Evolutionary conservation across 108 stramenopile genomes (phyloP).

Genomic region (Skeletonema costatum): DNA sequence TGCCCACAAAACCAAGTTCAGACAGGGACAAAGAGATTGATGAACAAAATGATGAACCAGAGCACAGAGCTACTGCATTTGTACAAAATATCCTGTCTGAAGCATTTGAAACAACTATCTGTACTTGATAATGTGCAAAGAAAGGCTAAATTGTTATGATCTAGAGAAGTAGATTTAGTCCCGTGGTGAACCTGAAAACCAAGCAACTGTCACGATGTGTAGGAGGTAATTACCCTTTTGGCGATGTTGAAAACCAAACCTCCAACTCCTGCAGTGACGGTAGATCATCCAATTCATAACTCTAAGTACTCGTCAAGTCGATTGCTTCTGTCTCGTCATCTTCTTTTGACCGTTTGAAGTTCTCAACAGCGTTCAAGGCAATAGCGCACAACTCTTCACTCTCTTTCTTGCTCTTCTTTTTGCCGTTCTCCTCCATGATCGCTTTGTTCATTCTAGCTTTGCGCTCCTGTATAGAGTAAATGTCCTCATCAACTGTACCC

Average conservation of each 20-base stretch:
- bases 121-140: no score
- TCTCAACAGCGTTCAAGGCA: constrained; percentile 28
- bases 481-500: constrained; percentile 80
- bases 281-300: not conserved
- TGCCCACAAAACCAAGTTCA: no score
- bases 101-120: not conserved
- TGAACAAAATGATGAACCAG: not conserved
- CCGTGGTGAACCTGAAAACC: no score
- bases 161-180: no score
- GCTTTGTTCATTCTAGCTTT: constrained; percentile 81
- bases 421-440: constrained; percentile 52
- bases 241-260: no score
- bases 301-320: not conserved
- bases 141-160: no score
- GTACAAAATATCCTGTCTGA: not conserved
- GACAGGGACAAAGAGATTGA: not conserved
- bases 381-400: constrained; percentile 41
- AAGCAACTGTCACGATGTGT: no score
- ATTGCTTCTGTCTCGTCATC: not conserved
- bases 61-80: not conserved
- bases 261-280: no score
- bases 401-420: constrained; percentile 42
- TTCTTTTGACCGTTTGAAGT: constrained; percentile 15
- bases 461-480: constrained; percentile 82
- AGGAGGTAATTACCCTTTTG: no score